Evolutionary conservation across 192 early-diverging fungal species (phyloP).

Genomic region (Umbelopsis ramanniana): DNA sequence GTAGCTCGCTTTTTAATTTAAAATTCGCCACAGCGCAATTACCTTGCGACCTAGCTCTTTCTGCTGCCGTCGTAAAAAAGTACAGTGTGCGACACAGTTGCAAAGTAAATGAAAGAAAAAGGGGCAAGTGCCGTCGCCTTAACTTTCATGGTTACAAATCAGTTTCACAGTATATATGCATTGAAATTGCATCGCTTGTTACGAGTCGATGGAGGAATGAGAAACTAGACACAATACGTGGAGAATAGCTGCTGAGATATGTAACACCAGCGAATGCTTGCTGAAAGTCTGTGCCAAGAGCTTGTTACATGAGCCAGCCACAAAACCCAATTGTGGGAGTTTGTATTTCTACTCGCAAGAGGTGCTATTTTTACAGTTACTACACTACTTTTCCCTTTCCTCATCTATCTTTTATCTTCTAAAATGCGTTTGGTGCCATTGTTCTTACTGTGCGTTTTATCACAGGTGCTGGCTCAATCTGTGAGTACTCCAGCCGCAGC

Average conservation of each 20-base stretch:
- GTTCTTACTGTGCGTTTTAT: background rate
- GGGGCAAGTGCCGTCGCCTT: too few relatives aligned
- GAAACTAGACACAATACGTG: background rate
- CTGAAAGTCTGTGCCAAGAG: background rate
- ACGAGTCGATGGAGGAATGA: background rate
- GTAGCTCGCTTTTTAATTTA: too few relatives aligned
- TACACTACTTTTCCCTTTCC: background rate
- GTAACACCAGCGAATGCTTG: background rate
- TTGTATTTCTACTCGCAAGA: background rate
- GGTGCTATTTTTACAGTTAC: background rate
- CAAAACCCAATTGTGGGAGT: constrained; percentile 1
- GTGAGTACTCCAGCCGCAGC: constrained; percentile 15
- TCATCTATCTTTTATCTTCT: too few relatives aligned
- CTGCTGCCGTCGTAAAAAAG: too few relatives aligned
- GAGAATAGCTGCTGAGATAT: background rate
- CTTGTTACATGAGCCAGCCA: background rate
- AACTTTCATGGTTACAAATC: too few relatives aligned
- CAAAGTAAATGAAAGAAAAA: too few relatives aligned
- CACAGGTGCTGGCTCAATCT: background rate
- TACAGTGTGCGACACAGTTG: too few relatives aligned
- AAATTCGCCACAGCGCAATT: too few relatives aligned
- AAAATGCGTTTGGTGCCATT: background rate
- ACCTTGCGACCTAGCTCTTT: too few relatives aligned
- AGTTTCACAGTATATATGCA: too few relatives aligned
- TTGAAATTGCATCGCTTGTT: too few relatives aligned